phyloP scores from a whole-genome alignment of 2,329 filamentous ascomycete species.

The Colletotrichum sp. region DNA sequence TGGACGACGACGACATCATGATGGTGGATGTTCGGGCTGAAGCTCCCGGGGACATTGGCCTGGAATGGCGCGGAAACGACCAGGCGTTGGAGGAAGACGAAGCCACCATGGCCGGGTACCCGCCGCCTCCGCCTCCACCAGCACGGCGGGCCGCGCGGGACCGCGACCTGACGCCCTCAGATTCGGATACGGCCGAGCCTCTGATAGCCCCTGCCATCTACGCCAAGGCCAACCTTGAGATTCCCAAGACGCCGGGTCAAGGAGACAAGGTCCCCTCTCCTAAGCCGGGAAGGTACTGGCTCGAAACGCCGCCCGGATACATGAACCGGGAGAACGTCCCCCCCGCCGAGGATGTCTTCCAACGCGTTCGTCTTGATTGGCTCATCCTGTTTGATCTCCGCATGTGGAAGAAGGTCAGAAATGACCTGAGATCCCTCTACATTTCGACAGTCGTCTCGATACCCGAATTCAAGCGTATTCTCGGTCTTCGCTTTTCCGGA shows the following conservation, averaged over 20 bases:
- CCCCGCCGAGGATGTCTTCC: constrained; percentile 84
- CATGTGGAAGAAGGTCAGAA: constrained; percentile 95
- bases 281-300: constrained; percentile 83
- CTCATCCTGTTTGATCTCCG: constrained; percentile 92
- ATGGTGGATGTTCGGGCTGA: constrained; percentile 59
- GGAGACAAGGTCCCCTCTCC: constrained; percentile 52
- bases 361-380: constrained; percentile 90
- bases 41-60: constrained; percentile 46
- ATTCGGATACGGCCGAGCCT: constrained; percentile 74
- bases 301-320: constrained; percentile 78
- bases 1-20: constrained; percentile 62
- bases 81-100: constrained; percentile 78
- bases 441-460: constrained; percentile 96
- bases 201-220: constrained; percentile 67
- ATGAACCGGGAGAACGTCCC: constrained; percentile 66
- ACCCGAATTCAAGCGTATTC: constrained; percentile 92
- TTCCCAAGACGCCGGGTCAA: constrained; percentile 82
- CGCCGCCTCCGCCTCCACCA: constrained; percentile 64
- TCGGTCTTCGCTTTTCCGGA: constrained; percentile 92
- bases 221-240: constrained; percentile 69
- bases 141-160: constrained; percentile 50
- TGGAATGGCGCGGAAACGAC: constrained; percentile 61
- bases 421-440: constrained; percentile 89
- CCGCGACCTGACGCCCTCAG: constrained; percentile 70
- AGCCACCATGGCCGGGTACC: constrained; percentile 78